These are phyloP conservation scores for Xylariaceae sp. DNA, from an alignment of 2,329 filamentous ascomycete species.

Conservation along the genomic window DNA sequence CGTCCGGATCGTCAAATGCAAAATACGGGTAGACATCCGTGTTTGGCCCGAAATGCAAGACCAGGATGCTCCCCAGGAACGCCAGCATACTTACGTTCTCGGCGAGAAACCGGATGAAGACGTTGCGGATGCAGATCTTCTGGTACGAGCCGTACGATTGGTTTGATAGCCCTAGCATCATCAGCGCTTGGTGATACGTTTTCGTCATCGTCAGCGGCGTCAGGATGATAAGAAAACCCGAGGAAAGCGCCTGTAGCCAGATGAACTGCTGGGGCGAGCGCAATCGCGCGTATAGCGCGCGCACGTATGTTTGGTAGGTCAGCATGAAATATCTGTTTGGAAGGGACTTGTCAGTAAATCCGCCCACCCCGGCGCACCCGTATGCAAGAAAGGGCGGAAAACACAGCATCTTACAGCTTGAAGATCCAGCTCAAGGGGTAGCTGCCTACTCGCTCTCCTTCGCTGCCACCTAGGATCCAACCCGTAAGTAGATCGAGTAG, in stretches of 20 bases:
- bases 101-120: slow-evolving; percentile 63
- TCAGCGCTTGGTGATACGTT: slow-evolving; percentile 53
- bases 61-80: slow-evolving; percentile 61
- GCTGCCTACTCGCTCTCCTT: slow-evolving; percentile 63
- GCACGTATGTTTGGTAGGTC: slow-evolving; percentile 68
- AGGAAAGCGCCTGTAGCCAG: slow-evolving; percentile 60
- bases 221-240: slow-evolving; percentile 58
- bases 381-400: not conserved
- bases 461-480: slow-evolving; percentile 62
- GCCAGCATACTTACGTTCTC: slow-evolving; percentile 67
- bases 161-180: slow-evolving; percentile 50
- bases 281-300: slow-evolving; percentile 63
- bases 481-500: slow-evolving; percentile 61
- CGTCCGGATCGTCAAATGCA: slow-evolving; percentile 50
- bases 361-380: not conserved
- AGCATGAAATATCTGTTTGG: slow-evolving; percentile 39
- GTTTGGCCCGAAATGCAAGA: slow-evolving; percentile 63
- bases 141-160: slow-evolving; percentile 61
- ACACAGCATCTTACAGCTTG: slow-evolving; percentile 51
- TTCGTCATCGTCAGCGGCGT: slow-evolving; percentile 61
- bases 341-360: slow-evolving; percentile 17
- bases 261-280: slow-evolving; percentile 63
- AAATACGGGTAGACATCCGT: slow-evolving; percentile 68
- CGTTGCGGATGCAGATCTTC: slow-evolving; percentile 61
- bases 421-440: slow-evolving; percentile 70